Base-by-base conservation (phyloP, 1,284 basidiomycete genomes). In the Sporisorium iseilematis-ciliati region DNA sequence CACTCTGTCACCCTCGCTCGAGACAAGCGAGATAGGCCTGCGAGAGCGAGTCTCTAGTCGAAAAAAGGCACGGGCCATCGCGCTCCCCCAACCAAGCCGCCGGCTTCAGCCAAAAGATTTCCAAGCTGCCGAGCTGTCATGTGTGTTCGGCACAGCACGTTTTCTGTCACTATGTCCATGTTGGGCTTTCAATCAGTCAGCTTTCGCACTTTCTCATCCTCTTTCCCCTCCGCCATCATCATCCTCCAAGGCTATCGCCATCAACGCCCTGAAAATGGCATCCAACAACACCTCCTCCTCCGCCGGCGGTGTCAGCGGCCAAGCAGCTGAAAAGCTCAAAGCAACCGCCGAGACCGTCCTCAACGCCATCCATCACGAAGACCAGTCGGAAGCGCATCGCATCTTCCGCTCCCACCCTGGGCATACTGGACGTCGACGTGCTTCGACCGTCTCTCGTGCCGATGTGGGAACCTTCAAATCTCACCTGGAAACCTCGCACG, bases 351-450 rank as follows among this genome's bases (percentile, higher is more conserved):
- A 56, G 5, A 54, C 65, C 29, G 58, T 74, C 25, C 18, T 74
- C n/a, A 31, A 40, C 35, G 50, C 46, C 43, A 33, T 74, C 25
- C 54, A 65, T 7, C 78, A 82, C 55, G 79, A 81, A 57, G 57
- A 59, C 7, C 55, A 82, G 23, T 76, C 69, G 33, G 80, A 82
- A 65, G 80, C 80, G 2, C 80, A 82, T 46, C 77, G 70, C 31
- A 68, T 82, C 51, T 82, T 79, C 62, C 77, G 80, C 31, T 55
- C 65, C 3, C 78, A 81, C 31, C 77, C 77, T 3, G 72, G 75
- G 33, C 77, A 82, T 58, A 53, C 43, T n/a, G 53, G 56, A 14
- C 18, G 18, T 12, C 75, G 59, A 38, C 54, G 65, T 3, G 42
- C 65, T 12, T 60, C 64, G 20, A 57, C 40, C 25, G 35, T 64